Percentiles rank a stretch among this genome's conserved stretches.
Evolutionary conservation across 2,329 filamentous ascomycete species (phyloP).

Genomic region (Daldinia sp.): DNA sequence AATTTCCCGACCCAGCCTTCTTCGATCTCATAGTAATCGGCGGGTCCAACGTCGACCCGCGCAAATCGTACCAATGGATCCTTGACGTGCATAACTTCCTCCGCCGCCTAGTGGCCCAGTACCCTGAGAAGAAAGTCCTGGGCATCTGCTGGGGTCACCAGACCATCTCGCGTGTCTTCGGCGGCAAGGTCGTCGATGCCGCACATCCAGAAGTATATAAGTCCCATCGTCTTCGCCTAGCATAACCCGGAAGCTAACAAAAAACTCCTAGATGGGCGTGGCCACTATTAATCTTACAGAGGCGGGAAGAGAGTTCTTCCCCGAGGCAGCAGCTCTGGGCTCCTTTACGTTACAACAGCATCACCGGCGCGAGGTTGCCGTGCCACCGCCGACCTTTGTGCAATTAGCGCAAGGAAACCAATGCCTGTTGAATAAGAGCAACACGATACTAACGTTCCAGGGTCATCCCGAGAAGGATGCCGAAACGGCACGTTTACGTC

Average conservation of each 20-base stretch:
- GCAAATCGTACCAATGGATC: conserved; percentile 52
- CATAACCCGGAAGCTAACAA: neutral
- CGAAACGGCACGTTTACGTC: conserved; percentile 49
- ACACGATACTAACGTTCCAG: conserved; percentile 54
- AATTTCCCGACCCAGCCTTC: conserved; percentile 48
- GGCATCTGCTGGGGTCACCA: conserved; percentile 60
- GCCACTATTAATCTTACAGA: conserved; percentile 50
- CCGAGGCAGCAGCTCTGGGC: conserved; percentile 33
- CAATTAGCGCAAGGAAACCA: conserved; percentile 50
- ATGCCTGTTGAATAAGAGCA: conserved; percentile 50
- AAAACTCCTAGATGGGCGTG: conserved; percentile 46
- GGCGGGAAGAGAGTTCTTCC: conserved; percentile 51
- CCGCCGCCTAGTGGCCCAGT: conserved; percentile 44
- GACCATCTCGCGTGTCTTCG: conserved; percentile 51
- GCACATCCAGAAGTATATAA: conserved; percentile 49
- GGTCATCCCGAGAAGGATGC: conserved; percentile 56
- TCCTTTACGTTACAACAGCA: conserved; percentile 51
- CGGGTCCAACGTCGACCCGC: conserved; percentile 54
- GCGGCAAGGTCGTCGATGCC: conserved; percentile 50
- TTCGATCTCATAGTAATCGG: conserved; percentile 56
- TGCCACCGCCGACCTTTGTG: conserved; percentile 47
- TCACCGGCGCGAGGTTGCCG: conserved; percentile 52
- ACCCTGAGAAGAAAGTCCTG: conserved; percentile 47
- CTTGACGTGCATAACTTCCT: conserved; percentile 52
- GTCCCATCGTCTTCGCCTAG: neutral